Conservation (phyloP, 805 yeast species). For the Dipodascopsis uninucleata region DNA sequence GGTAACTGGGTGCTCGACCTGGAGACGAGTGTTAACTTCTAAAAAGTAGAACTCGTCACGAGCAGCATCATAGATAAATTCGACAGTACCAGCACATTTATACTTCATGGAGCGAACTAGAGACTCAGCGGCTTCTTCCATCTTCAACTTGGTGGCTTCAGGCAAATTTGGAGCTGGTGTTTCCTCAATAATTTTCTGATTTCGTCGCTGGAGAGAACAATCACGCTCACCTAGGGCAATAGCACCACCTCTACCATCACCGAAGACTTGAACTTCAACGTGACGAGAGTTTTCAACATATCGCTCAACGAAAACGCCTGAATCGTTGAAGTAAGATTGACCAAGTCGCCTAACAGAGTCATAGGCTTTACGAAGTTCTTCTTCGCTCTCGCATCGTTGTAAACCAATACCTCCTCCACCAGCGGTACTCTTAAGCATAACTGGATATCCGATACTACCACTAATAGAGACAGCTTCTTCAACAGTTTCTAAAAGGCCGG, state of each 20-base stretch:
- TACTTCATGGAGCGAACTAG: conserved; percentile 79
- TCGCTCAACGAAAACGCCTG: conserved; percentile 92
- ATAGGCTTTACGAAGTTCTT: conserved; percentile 78
- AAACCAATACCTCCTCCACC: conserved; percentile 99
- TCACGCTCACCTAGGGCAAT: conserved; percentile 96
- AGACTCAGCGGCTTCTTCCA: conserved; percentile 82
- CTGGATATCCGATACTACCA: conserved; percentile 69
- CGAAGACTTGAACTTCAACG: conserved; percentile 94
- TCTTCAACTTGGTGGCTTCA: conserved; percentile 62
- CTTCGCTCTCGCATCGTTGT: conserved; percentile 82
- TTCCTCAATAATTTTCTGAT: conserved; percentile 93
- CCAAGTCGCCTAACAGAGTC: conserved; percentile 94
- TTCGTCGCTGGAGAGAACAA: conserved; percentile 95
- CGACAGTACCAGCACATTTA: conserved; percentile 97
- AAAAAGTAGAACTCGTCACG: conserved; percentile 89
- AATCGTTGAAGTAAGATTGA: conserved; percentile 84
- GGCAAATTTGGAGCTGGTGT: conserved; percentile 97
- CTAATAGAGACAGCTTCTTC: conserved; percentile 77
- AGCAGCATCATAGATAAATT: conserved; percentile 81
- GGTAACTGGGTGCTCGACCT: conserved; percentile 97
- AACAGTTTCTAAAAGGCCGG: conserved; percentile 69
- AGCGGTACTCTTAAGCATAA: conserved; percentile 96
- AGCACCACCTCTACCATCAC: conserved; percentile 91
- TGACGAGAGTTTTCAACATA: conserved; percentile 94
- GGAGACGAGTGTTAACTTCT: conserved; percentile 94